Base-by-base conservation (phyloP, 2,329 filamentous ascomycete genomes). In the Grosmannia clavigera region DNA sequence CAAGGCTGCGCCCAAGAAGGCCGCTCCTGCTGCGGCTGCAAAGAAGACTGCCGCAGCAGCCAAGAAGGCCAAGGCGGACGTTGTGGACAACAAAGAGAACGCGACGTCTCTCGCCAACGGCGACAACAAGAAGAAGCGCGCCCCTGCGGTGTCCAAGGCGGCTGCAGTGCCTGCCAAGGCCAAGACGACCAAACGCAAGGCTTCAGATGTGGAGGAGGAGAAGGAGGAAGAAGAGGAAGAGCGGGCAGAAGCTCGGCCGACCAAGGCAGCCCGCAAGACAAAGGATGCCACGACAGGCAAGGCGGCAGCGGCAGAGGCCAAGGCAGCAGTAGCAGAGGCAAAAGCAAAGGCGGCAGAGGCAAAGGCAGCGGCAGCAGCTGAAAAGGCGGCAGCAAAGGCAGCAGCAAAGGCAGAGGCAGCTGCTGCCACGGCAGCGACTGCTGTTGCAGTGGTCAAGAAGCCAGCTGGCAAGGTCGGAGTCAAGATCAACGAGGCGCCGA, bases 401-500 rank as follows among this genome's bases (percentile, higher is more conserved):
- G 50, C 61, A 48, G 60, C 61, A 55, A 27, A 58, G 5, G 27
- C 31, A 22, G 58, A 27, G 59, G 63, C 52, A 61, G 63, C 54
- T 63, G 64, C 25, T 63, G 59, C 62, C 6, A 35, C 61, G 55
- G 64, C 68, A 59, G 57, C 61, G 66, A 9, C 50, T 0, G 66
- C 75, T 70, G 66, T 78, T 73, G 65, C 65, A 38, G 2, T 11
- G 54, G 54, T 57, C 14, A 69, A 67, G 62, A 72, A 84, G 69
- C 83, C 82, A 29, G 55, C 60, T 0, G 63, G 61, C 57, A 69
- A 69, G 66, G 64, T 67, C 25, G 65, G 65, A n/a, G 55, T 55
- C 57, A 63, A 65, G 61, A 82, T 88, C 73, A 91, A 90, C 70
- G 70, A 80, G 29, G 76, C 80, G 19, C 87, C 87, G 5, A 82